Base-by-base conservation (phyloP, 345 rosid species). In the Viola odorata region DNA sequence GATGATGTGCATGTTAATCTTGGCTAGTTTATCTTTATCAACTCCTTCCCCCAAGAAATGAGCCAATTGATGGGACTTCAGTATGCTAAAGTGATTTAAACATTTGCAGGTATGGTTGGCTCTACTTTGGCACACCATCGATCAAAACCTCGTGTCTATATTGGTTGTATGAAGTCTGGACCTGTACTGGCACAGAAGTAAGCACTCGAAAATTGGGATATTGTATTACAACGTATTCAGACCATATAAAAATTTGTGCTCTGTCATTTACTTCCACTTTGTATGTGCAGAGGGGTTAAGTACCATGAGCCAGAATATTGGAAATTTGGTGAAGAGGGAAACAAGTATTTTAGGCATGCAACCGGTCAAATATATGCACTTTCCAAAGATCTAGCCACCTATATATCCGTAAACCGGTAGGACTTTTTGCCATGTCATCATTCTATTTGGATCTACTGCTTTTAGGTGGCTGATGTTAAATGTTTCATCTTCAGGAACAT, bases 81-180 rank as follows among this genome's bases (percentile, higher is more conserved):
- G 51, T 41, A 12, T 59, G 12, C 37, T 67, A 37, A 73, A 69
- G 58, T 68, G 12, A 54, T 65, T 38, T 54, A 4, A 71, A 58
- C 14, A 44, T 60, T 52, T 69, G 42, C 75, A 87, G 95, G 95
- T 62, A 83, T 80, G 88, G 71, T 87, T 23, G 86, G 90, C 53
- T 84, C 95, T 60, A 90, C 88, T 54, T 77, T 94, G 79, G 90
- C 86, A 45, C 88, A 86, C 37, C 95, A 94, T 71, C 81, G 85
- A 77, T 82, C 89, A 53, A 86, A 94, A 64, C 77, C 81, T 5
- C 80, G 83, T 52, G 85, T 88, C 56, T 94, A 94, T 67, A 84
- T 94, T 11, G 99, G 96, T 41, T 94, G 97, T 69, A 94, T 94
- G 99, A 94, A 94, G 65, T 94, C 99, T 13, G 97, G 97, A 76